Base-by-base conservation (phyloP, 2,329 filamentous ascomycete species). In the Lachnellula occidentalis region DNA sequence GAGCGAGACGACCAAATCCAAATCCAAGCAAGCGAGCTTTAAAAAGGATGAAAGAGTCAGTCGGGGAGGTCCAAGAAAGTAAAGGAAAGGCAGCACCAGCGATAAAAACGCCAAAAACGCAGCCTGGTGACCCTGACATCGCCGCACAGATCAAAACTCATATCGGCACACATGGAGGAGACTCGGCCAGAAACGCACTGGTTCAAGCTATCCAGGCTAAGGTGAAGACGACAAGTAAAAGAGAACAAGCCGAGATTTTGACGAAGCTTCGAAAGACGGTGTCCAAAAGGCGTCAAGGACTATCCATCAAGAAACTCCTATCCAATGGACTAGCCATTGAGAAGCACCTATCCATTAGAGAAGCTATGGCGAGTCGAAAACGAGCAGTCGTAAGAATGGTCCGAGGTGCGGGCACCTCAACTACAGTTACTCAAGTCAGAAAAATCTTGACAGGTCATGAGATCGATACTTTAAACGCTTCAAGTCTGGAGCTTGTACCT, bases 381-480 rank as follows among this genome's bases (percentile, higher is more conserved):
- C 22, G 5, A 22, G 17, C 36, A 9, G n/a, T n/a, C 9, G 19
- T 39, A 27, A 27, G 27, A 27, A 27, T 8, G 27, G 27, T 27
- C 27, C 2, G 1, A 7, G 7, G 7, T 9, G 27, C 2, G 24
- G 7, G 8, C 24, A 7, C 1, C 22, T n/a, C 22, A 27, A 7
- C 24, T 27, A 27, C 7, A 31, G 27, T 31, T 31, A 31, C 8
- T 12, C 37, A 42, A 37, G n/a, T 37, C 14, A 51, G 39, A 12
- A 53, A 27, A 39, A 52, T 51, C 12, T 51, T 34, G 36, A 48
- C 27, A 36, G 53, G 34, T 21, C 57, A 61, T 37, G 61, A 66
- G 31, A 64, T 69, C 34, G 51, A 68, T 36, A 63, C 61, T 17
- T 55, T 70, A 3, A 56, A 61, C 34, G 53, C 66, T 9, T 52